A percentile compares a stretch with the other conserved stretches of the same genome.
phyloP scores from a whole-genome alignment of 2,329 filamentous ascomycete genomes.

The Colletotrichum australisinense region DNA sequence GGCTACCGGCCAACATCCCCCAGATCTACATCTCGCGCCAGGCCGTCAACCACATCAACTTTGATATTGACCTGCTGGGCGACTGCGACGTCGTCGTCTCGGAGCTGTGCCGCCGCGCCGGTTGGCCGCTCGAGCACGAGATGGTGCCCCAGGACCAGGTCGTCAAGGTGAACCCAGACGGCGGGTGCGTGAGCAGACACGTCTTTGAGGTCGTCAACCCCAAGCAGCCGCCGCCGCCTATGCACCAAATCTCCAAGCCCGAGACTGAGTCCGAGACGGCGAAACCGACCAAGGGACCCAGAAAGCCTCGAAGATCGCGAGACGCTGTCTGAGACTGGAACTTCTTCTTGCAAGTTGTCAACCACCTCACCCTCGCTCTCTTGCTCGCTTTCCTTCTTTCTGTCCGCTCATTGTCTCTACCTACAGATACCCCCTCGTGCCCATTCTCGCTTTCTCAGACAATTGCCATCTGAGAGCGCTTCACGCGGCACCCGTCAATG shows the following conservation, averaged over 20 bases:
- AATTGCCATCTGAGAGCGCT: constrained; percentile 6
- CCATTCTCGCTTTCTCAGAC: not conserved
- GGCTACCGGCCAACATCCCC: constrained; percentile 81
- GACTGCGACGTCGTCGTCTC: constrained; percentile 92
- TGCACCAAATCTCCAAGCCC: not conserved
- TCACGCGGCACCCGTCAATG: constrained; percentile 1
- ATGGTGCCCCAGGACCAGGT: constrained; percentile 80
- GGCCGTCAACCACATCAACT: constrained; percentile 89
- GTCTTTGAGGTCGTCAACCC: constrained; percentile 44
- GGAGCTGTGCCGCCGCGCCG: constrained; percentile 84
- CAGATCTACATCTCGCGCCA: constrained; percentile 92
- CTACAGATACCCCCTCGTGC: not conserved
- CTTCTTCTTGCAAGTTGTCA: not conserved
- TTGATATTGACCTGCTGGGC: constrained; percentile 95
- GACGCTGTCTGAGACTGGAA: not conserved
- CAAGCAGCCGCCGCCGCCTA: not conserved
- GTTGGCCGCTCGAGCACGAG: constrained; percentile 84
- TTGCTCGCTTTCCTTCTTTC: not conserved
- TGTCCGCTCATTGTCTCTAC: not conserved
- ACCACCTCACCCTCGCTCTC: not conserved
- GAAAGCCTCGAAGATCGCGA: constrained; percentile 26
- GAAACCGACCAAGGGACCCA: constrained; percentile 23
- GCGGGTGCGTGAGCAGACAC: constrained; percentile 57
- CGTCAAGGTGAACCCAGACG: constrained; percentile 64
- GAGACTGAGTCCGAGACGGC: not conserved